phyloP scores from a whole-genome alignment of 805 yeast species.

The Cyberlindnera xylosilytica region DNA sequence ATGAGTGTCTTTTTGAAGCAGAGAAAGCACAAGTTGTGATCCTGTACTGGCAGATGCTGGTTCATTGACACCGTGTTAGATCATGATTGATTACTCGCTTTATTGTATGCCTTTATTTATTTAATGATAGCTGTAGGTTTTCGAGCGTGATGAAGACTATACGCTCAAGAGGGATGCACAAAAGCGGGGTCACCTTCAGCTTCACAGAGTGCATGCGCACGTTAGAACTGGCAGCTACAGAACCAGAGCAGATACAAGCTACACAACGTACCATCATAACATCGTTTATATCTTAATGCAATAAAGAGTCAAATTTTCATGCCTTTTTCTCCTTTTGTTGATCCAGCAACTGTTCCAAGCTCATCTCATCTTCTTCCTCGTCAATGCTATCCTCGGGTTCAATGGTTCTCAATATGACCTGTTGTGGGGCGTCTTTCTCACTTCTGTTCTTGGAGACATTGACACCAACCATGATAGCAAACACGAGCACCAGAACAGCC shows the following conservation, averaged over 20 bases:
- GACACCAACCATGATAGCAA: slow-evolving; percentile 55
- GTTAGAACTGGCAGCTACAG: too few species aligned
- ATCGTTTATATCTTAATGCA: background rate
- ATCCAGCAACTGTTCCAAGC: slow-evolving; percentile 7
- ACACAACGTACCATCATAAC: too few species aligned
- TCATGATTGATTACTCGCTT: too few species aligned
- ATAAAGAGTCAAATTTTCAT: background rate
- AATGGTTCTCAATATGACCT: slow-evolving; percentile 32
- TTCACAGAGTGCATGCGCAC: too few species aligned
- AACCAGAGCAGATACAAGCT: too few species aligned
- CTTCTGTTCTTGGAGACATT: slow-evolving; percentile 35
- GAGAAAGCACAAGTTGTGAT: slow-evolving; percentile 57
- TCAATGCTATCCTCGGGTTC: slow-evolving; percentile 25
- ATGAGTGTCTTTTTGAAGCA: slow-evolving; percentile 48
- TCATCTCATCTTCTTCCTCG: slow-evolving; percentile 19
- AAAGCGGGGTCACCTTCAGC: too few species aligned
- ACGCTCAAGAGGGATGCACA: too few species aligned
- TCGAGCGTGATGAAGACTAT: too few species aligned
- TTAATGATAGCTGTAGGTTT: too few species aligned
- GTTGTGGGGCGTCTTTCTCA: slow-evolving; percentile 32
- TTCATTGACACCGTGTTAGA: too few species aligned
- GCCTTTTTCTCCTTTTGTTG: slow-evolving; percentile 3
- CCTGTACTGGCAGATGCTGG: background rate
- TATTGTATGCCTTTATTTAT: too few species aligned
- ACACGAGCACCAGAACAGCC: slow-evolving; percentile 66